A percentile compares a stretch with the other conserved stretches of the same genome.
phyloP scores from a whole-genome alignment of 2,329 filamentous ascomycete species.

The Dothiorella sarmentorum region DNA sequence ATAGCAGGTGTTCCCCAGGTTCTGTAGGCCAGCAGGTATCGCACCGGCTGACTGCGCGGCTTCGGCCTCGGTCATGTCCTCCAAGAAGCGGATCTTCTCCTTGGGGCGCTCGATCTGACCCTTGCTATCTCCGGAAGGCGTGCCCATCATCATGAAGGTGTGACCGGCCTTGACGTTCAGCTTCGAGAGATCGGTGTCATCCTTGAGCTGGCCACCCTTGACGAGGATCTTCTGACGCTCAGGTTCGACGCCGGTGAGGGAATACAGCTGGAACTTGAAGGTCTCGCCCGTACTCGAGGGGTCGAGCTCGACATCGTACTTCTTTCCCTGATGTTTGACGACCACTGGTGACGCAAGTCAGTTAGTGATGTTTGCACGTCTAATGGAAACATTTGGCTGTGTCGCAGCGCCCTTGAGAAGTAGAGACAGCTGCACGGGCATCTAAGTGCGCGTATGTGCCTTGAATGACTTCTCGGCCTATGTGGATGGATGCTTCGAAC shows the following conservation, averaged over 20 bases:
- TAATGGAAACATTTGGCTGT: no score
- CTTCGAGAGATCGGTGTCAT: slow-evolving; percentile 83
- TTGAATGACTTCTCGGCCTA: neutral
- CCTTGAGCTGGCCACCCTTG: slow-evolving; percentile 91
- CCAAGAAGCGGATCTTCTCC: slow-evolving; percentile 80
- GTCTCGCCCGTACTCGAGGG: slow-evolving; percentile 79
- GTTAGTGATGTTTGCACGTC: neutral
- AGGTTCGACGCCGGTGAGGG: slow-evolving; percentile 91
- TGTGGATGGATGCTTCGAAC: neutral
- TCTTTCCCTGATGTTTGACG: slow-evolving; percentile 93
- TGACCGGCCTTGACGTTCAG: slow-evolving; percentile 83
- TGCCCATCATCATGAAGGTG: slow-evolving; percentile 95
- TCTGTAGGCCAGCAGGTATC: slow-evolving; percentile 81
- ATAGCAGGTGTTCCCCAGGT: slow-evolving; percentile 97
- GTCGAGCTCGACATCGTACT: slow-evolving; percentile 91
- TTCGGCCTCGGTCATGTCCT: slow-evolving; percentile 97
- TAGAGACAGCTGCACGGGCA: no score
- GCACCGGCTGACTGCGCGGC: slow-evolving; percentile 78
- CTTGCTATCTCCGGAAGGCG: slow-evolving; percentile 64
- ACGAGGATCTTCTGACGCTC: slow-evolving; percentile 94
- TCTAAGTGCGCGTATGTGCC: neutral
- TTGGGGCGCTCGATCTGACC: slow-evolving; percentile 67
- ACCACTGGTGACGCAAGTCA: slow-evolving; percentile 57
- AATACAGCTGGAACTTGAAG: slow-evolving; percentile 94
- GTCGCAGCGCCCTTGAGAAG: no score